Evolutionary conservation across 2,329 filamentous ascomycete species (phyloP), one percentile per base, ranked within the genome.

Genomic region (Fusarium udum): DNA sequence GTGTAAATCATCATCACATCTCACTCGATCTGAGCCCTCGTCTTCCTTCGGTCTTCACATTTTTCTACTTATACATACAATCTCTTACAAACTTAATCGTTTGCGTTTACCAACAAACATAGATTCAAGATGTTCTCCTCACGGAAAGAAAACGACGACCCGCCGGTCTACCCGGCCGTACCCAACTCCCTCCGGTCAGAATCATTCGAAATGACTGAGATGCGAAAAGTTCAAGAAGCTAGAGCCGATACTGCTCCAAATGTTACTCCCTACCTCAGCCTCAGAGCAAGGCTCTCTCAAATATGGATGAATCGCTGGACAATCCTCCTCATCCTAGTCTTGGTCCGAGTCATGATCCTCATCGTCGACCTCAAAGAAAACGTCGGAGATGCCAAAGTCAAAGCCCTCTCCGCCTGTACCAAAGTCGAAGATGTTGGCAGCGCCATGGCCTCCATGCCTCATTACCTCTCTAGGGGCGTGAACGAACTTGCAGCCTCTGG

Each of bases 301-400:
- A 89, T 97, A 82, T 98, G 95, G 95, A 91, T 99, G 85, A 98
- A 99, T 86, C 90, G 93, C 83, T 99, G 96, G 96, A 98, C 96
- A 43, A 87, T 98, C 68, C 88, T 99, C 53, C 87, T 98, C 53
- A 82, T 97, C 67, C 90, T 99, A 61, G 92, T 98, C 63, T 91
- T 99, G 59, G 89, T 92, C 71, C 91, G 95, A 64, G 89, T 95
- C 68, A 84, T 99, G 59, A 86, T 98, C 67, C 90, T 95, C 42
- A 89, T 95, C 62, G 87, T 88, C 62, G 88, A 89, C 76, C 88
- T 98, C 72, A 87, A 95, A 79, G 87, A 90, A 75, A 91, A 95
- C 79, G 89, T 98, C 73, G 89, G 83, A 61, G 90, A 91, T 64
- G 95, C 96, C 53, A 92, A 94, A 81, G 83, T 85, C 63, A 91